Base-by-base conservation (phyloP, 345 rosid species). In the Litchi chinensis region DNA sequence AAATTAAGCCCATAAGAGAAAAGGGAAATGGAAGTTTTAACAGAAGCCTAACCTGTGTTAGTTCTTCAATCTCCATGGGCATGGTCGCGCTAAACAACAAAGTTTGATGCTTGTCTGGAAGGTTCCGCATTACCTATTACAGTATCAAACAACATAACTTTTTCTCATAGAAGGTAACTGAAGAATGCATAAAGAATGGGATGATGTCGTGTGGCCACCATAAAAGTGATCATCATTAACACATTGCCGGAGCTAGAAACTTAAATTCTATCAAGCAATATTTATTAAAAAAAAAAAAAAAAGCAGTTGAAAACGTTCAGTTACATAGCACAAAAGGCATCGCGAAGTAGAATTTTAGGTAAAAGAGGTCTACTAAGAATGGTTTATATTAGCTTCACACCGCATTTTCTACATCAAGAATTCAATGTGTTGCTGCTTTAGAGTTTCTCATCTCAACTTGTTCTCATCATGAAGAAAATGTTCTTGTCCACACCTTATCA, bases 11-110 rank as follows among this genome's bases (percentile, higher is more conserved):
- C 67, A 8, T 37, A 62, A 7, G 13, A 26, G 44, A 16, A 63
- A 66, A 56, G 19, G 56, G 0, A 73, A 48, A 72, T 8, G 16
- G 67, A 54, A 74, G 26, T 62, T 11, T 11, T 39, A 63, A 77
- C 50, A 32, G 19, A 66, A 70, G 43, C 52, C 65, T 46, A 26
- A 80, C 88, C 85, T 85, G 88, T 40, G 88, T 72, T 67, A 85
- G 59, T 37, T 77, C 80, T 79, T 85, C 88, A 62, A 85, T 85
- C 83, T 85, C 88, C 74, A 70, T 73, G 28, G 88, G 88, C 88
- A 86, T 86, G 37, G 88, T 86, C 43, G 88, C 88, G 75, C 86
- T 83, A 77, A 86, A 86, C 65, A 86, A 65, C 79, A 86, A 77
- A 65, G 86, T 86, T 65, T 86, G 88, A 81, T 81, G 88, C 66